A percentile compares a stretch with the other conserved stretches of the same genome.
Conservation (phyloP, 2,329 filamentous ascomycete genomes). For the Colletotrichum sp. region DNA sequence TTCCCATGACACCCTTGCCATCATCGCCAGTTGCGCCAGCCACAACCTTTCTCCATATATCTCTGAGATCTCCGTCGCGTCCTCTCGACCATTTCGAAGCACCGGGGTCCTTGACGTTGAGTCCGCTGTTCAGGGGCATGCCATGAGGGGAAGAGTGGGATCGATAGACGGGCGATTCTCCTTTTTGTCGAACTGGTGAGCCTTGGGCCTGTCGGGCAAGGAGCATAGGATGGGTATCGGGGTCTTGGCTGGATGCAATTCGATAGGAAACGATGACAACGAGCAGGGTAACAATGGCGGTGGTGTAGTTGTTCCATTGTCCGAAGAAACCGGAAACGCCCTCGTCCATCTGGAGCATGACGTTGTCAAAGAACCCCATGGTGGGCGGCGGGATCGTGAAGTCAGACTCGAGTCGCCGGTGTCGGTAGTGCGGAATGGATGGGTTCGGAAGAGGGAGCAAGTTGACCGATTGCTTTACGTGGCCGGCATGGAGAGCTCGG, state of each 20-base stretch:
- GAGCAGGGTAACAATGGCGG: slow-evolving; percentile 70
- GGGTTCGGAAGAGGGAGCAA: not conserved
- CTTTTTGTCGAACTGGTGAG: slow-evolving; percentile 79
- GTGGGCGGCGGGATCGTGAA: slow-evolving; percentile 11
- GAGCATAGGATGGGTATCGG: slow-evolving; percentile 90
- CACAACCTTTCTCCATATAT: slow-evolving; percentile 82
- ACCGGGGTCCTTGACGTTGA: slow-evolving; percentile 82
- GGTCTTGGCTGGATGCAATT: slow-evolving; percentile 74
- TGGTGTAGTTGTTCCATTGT: slow-evolving; percentile 85
- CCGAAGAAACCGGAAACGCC: slow-evolving; percentile 71
- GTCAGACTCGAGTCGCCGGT: not conserved
- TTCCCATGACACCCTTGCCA: slow-evolving; percentile 61
- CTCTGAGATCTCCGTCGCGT: slow-evolving; percentile 86
- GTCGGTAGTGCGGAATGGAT: not conserved
- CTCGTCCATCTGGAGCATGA: slow-evolving; percentile 74
- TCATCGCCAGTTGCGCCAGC: slow-evolving; percentile 68
- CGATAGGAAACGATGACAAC: slow-evolving; percentile 73
- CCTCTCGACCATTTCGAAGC: slow-evolving; percentile 84
- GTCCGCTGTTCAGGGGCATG: slow-evolving; percentile 76
- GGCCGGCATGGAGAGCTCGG: slow-evolving; percentile 17
- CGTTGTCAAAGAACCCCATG: slow-evolving; percentile 54
- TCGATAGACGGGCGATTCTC: slow-evolving; percentile 85
- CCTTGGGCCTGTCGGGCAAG: slow-evolving; percentile 83
- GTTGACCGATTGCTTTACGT: slow-evolving; percentile 3
- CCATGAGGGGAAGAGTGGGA: slow-evolving; percentile 86